phyloP scores from a whole-genome alignment of 2,329 filamentous ascomycete genomes.

The Epicoccum sorghinum region DNA sequence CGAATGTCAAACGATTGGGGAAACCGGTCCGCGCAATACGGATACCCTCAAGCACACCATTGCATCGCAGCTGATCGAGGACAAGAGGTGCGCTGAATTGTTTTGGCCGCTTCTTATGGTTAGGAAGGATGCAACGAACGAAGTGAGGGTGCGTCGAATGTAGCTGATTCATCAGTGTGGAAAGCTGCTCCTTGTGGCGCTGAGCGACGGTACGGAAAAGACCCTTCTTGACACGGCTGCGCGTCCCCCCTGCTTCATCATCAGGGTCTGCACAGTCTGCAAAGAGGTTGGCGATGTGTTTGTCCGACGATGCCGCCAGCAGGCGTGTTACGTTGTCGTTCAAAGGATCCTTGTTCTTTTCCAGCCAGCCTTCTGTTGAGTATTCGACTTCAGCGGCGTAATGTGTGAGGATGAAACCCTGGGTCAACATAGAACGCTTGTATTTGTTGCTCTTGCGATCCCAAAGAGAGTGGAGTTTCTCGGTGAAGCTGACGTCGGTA shows the following conservation, averaged over 20 bases:
- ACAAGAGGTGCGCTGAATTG: conserved; percentile 91
- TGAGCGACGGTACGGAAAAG: conserved; percentile 97
- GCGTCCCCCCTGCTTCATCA: conserved; percentile 70
- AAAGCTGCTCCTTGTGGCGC: conserved; percentile 96
- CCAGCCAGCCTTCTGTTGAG: conserved; percentile 90
- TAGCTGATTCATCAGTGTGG: conserved; percentile 91
- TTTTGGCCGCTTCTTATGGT: conserved; percentile 96
- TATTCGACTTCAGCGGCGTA: conserved; percentile 99
- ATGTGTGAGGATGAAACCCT: conserved; percentile 95
- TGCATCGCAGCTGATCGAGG: conserved; percentile 94
- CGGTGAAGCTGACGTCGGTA: conserved; percentile 94
- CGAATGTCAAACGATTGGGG: conserved; percentile 88
- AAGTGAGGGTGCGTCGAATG: conserved; percentile 98
- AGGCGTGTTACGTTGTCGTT: conserved; percentile 96
- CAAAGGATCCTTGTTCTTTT: conserved; percentile 98
- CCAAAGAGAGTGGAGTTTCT: conserved; percentile 96
- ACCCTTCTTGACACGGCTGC: conserved; percentile 91
- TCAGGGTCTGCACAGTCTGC: conserved; percentile 83
- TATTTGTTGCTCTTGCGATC: conserved; percentile 96
- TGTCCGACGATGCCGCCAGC: conserved; percentile 79
- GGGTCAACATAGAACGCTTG: conserved; percentile 80
- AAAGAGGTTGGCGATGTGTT: conserved; percentile 84
- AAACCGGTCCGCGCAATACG: conserved; percentile 96
- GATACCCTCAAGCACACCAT: conserved; percentile 98
- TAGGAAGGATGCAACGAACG: conserved; percentile 95